phyloP scores from a whole-genome alignment of 2,329 filamentous ascomycete genomes.

The Fusarium buharicum region DNA sequence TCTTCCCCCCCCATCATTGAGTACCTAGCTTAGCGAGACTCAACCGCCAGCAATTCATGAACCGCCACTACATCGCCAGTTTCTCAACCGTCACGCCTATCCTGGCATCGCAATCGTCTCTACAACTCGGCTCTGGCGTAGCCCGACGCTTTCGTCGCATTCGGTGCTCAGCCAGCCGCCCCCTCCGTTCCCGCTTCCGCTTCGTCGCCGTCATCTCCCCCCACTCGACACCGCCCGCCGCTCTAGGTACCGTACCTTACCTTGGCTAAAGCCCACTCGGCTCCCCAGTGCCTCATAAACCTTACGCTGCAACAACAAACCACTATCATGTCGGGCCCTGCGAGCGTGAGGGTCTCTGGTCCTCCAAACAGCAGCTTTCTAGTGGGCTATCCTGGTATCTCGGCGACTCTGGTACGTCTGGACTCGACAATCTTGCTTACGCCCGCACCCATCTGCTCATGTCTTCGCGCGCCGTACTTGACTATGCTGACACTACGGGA shows the following conservation, averaged over 20 bases:
- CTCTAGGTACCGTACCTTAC: slow-evolving; percentile 13
- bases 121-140: slow-evolving; percentile 32
- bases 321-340: slow-evolving; percentile 46
- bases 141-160: slow-evolving; percentile 38
- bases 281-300: slow-evolving; percentile 26
- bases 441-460: slow-evolving; percentile 5
- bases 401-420: slow-evolving; percentile 87
- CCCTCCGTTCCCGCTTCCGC: slow-evolving; percentile 30
- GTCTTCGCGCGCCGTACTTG: slow-evolving; percentile 19
- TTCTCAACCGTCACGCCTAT: slow-evolving; percentile 26
- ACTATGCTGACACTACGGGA: slow-evolving; percentile 33
- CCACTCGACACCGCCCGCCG: slow-evolving; percentile 37
- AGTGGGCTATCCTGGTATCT: slow-evolving; percentile 97
- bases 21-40: neutral
- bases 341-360: slow-evolving; percentile 88
- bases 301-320: slow-evolving; percentile 26
- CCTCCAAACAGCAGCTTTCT: slow-evolving; percentile 97
- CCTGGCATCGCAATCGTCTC: slow-evolving; percentile 32
- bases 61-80: slow-evolving; percentile 36
- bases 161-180: slow-evolving; percentile 38
- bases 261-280: slow-evolving; percentile 9
- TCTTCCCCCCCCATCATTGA: too few relatives aligned
- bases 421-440: slow-evolving; percentile 27
- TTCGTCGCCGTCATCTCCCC: slow-evolving; percentile 40
- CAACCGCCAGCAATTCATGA: slow-evolving; percentile 35